Conservation (phyloP, 805 yeast genomes). For the Wickerhamiella brachini region DNA sequence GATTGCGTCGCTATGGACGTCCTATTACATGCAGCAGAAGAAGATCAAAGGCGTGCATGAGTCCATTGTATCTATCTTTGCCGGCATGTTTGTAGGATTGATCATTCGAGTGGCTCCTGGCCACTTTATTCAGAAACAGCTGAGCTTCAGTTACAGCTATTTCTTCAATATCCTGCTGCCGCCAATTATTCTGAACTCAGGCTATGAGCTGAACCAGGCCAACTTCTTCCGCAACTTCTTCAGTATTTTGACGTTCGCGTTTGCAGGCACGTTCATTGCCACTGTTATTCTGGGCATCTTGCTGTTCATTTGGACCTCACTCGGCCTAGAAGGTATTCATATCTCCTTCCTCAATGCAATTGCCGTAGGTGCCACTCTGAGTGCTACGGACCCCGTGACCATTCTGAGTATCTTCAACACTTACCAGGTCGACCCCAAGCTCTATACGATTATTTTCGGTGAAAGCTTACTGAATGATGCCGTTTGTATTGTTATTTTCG, state of each 20-base stretch:
- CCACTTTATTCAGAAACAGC: conserved; percentile 92
- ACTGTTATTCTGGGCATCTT: conserved; percentile 84
- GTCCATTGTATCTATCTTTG: conserved; percentile 87
- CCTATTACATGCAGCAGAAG: conserved; percentile 81
- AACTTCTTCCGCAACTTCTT: conserved; percentile 89
- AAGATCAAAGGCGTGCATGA: conserved; percentile 94
- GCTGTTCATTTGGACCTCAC: conserved; percentile 74
- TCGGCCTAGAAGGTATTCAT: conserved; percentile 78
- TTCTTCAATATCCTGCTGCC: conserved; percentile 90
- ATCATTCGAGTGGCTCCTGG: conserved; percentile 88
- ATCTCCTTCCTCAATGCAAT: conserved; percentile 94
- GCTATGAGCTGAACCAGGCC: conserved; percentile 91
- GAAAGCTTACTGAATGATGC: conserved; percentile 94
- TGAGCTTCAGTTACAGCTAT: conserved; percentile 85
- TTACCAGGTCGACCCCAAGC: conserved; percentile 93
- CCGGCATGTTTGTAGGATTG: conserved; percentile 92
- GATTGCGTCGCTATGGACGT: conserved; percentile 87
- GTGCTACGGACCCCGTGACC: conserved; percentile 98
- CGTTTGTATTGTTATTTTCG: conserved; percentile 96
- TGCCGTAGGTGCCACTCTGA: conserved; percentile 92
- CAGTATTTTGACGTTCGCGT: conserved; percentile 83
- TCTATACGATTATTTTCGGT: conserved; percentile 94
- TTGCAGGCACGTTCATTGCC: conserved; percentile 90
- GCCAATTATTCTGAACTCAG: conserved; percentile 91
- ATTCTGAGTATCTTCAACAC: conserved; percentile 92